These are phyloP conservation scores for Pisolithus tinctorius DNA, from an alignment of 768 basidiomycete species.

Conservation along the genomic window DNA sequence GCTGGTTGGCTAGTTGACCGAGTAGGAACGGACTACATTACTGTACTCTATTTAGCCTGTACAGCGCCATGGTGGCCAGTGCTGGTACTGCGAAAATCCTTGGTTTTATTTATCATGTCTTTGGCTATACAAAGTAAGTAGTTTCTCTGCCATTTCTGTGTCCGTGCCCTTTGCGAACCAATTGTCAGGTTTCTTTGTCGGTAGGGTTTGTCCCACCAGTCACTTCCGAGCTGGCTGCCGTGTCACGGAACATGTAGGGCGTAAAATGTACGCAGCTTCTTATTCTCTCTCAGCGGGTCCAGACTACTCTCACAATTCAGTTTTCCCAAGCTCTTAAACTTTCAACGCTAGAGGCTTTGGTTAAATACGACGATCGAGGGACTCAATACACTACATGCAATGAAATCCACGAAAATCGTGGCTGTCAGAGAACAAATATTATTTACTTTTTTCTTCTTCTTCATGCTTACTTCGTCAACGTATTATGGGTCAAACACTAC, in stretches of 20 bases:
- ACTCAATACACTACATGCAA: too few species aligned
- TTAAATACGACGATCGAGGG: too few species aligned
- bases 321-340: too few species aligned
- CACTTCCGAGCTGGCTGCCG: slow-evolving; percentile 59
- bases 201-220: slow-evolving; percentile 53
- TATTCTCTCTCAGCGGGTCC: slow-evolving; percentile 1
- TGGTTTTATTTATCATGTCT: slow-evolving; percentile 29
- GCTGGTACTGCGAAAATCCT: slow-evolving; percentile 49
- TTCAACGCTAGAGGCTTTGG: too few species aligned
- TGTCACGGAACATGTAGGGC: slow-evolving; percentile 49
- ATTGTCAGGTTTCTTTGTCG: slow-evolving; percentile 50
- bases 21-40: slow-evolving; percentile 49
- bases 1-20: too few species aligned
- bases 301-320: slow-evolving; percentile 26
- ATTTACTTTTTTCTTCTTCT: too few species aligned
- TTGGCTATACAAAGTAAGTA: slow-evolving; percentile 49
- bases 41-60: slow-evolving; percentile 39
- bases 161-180: not conserved
- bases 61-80: slow-evolving; percentile 61
- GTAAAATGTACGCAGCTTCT: slow-evolving; percentile 51
- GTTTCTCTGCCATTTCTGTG: not conserved
- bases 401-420: too few species aligned
- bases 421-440: too few species aligned
- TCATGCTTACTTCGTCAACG: too few species aligned
- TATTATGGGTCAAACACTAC: too few species aligned